phyloP scores from a whole-genome alignment of 306 rosid species.

The Fragaria vesca region DNA sequence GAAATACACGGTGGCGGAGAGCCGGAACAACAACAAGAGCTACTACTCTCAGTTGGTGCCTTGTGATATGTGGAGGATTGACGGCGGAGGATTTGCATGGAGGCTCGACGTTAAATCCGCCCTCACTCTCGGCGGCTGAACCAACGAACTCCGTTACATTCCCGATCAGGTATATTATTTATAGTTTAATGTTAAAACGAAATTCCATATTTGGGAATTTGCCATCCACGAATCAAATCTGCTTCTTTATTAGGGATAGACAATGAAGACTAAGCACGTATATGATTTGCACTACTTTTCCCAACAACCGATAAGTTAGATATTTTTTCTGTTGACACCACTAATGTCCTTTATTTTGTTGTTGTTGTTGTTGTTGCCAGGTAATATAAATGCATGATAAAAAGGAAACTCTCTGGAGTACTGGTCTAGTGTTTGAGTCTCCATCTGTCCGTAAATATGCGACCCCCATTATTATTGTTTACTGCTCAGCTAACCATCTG shows the following conservation, averaged over 20 bases:
- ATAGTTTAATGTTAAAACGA: neutral
- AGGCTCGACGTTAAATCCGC: slow-evolving; percentile 64
- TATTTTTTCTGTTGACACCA: neutral
- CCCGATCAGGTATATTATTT: slow-evolving; percentile 15
- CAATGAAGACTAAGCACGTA: neutral
- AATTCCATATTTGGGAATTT: neutral
- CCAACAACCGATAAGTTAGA: neutral
- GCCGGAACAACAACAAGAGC: slow-evolving; percentile 6
- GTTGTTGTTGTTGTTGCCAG: neutral
- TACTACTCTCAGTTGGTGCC: slow-evolving; percentile 41
- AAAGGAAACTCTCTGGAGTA: neutral
- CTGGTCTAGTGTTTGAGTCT: neutral
- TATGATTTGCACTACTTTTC: neutral
- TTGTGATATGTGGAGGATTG: slow-evolving; percentile 62
- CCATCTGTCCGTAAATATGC: neutral
- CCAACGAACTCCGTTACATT: neutral
- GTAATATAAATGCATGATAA: neutral
- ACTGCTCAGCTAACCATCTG: neutral
- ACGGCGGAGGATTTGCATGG: slow-evolving; percentile 80
- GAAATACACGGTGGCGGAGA: slow-evolving; percentile 27
- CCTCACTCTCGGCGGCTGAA: slow-evolving; percentile 47
- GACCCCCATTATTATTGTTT: neutral
- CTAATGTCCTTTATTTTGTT: neutral
- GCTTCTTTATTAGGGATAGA: neutral
- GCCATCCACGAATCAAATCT: neutral